These are phyloP conservation scores for Aspergillus jensenii DNA, from an alignment of 2,329 filamentous ascomycete species.

Conservation along the genomic window DNA sequence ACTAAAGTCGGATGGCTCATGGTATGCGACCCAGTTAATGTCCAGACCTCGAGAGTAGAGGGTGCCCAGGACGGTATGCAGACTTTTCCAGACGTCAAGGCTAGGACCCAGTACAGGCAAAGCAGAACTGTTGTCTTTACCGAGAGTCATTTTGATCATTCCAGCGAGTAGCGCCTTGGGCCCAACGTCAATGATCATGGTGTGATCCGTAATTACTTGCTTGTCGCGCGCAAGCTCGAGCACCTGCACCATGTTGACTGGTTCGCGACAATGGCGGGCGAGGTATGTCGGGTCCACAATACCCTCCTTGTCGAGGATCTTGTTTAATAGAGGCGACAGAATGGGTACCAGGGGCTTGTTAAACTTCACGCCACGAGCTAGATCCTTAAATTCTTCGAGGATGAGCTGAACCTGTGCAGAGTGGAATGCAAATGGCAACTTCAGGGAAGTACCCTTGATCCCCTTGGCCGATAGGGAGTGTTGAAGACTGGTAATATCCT, in stretches of 20 bases:
- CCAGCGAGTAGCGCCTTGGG: slow-evolving; percentile 68
- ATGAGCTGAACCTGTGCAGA: slow-evolving; percentile 18
- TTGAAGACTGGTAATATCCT: slow-evolving; percentile 58
- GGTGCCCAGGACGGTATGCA: slow-evolving; percentile 57
- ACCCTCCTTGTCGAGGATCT: slow-evolving; percentile 55
- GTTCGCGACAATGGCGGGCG: slow-evolving; percentile 62
- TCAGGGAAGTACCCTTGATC: slow-evolving; percentile 61
- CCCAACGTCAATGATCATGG: slow-evolving; percentile 70
- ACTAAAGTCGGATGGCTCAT: slow-evolving; percentile 58
- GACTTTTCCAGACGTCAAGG: slow-evolving; percentile 55
- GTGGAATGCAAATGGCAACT: slow-evolving; percentile 61
- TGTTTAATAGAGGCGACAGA: slow-evolving; percentile 67
- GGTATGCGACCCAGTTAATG: slow-evolving; percentile 70
- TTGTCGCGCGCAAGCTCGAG: slow-evolving; percentile 57
- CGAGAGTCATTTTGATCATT: slow-evolving; percentile 67
- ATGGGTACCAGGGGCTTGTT: slow-evolving; percentile 61
- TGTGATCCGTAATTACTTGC: slow-evolving; percentile 57
- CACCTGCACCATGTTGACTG: slow-evolving; percentile 67
- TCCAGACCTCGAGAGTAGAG: slow-evolving; percentile 63
- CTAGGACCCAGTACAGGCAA: slow-evolving; percentile 62
- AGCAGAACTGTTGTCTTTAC: slow-evolving; percentile 56
- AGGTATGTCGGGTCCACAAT: slow-evolving; percentile 63
- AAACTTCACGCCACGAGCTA: slow-evolving; percentile 37
- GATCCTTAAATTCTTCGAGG: slow-evolving; percentile 13
- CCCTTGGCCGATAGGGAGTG: slow-evolving; percentile 51